phyloP scores from a whole-genome alignment of 768 basidiomycete species.

The Lyophyllum decastes region DNA sequence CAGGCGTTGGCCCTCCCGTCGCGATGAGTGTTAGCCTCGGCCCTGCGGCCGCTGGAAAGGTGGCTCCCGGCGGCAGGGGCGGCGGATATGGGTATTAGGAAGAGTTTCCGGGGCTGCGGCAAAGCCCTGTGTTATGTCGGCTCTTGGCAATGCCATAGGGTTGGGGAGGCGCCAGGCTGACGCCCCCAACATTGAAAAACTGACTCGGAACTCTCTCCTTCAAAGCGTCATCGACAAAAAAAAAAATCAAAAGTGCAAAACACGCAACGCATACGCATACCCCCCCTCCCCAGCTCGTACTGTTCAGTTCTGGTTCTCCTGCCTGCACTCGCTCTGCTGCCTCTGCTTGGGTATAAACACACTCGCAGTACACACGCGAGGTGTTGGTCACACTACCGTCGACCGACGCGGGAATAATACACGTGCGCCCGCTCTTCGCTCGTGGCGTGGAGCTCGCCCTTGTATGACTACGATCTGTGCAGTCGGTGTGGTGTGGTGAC shows the following conservation, averaged over 20 bases:
- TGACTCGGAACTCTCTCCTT: neutral
- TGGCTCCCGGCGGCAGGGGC: constrained; percentile 32
- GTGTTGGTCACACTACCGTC: no score
- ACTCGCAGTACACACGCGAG: neutral
- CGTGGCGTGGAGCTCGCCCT: neutral
- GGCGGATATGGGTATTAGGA: constrained; percentile 42
- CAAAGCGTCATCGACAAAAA: neutral
- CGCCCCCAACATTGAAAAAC: no score
- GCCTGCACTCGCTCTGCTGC: no score
- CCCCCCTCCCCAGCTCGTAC: neutral
- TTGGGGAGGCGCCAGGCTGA: no score
- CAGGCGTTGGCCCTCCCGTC: constrained; percentile 39
- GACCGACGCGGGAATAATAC: no score
- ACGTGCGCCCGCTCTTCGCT: neutral
- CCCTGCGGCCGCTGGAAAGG: constrained; percentile 27
- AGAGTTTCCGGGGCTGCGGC: neutral
- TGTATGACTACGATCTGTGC: neutral
- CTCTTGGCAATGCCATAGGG: no score
- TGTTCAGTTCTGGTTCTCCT: neutral
- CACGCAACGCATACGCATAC: neutral
- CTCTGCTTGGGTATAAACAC: neutral
- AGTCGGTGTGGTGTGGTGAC: neutral
- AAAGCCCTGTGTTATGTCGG: no score
- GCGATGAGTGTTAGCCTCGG: constrained; percentile 46
- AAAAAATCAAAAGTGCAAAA: neutral